Conservation (phyloP, 2,329 filamentous ascomycete genomes). For the Tolypocladium sp. region DNA sequence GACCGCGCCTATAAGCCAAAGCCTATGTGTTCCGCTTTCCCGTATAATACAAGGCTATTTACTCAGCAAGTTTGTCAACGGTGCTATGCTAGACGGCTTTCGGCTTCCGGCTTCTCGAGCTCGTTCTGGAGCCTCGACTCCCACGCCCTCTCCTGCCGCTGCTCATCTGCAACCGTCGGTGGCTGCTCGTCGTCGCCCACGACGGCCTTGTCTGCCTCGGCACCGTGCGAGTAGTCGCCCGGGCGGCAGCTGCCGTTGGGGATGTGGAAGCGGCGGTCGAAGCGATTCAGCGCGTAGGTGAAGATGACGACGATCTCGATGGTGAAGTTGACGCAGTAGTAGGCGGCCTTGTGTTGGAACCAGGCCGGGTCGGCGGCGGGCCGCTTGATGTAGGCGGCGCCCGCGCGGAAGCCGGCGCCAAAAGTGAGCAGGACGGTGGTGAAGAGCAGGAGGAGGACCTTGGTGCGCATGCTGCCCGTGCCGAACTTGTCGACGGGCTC, state of each 20-base stretch:
- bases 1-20: neutral
- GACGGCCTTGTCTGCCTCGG: constrained; percentile 11
- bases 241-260: constrained; percentile 58
- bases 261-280: constrained; percentile 68
- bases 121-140: constrained; percentile 11
- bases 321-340: constrained; percentile 72
- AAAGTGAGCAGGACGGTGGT: constrained; percentile 52
- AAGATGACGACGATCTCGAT: constrained; percentile 64
- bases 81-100: neutral
- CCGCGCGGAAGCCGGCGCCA: constrained; percentile 61
- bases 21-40: neutral
- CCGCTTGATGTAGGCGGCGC: constrained; percentile 43
- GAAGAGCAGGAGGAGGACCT: constrained; percentile 54
- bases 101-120: neutral
- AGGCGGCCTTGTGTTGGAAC: constrained; percentile 63
- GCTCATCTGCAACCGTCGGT: constrained; percentile 1
- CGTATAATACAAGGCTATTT: neutral
- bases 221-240: constrained; percentile 34
- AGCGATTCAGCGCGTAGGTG: constrained; percentile 55
- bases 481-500: constrained; percentile 44
- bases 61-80: neutral
- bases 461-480: constrained; percentile 54
- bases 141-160: constrained; percentile 12
- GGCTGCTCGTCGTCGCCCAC: constrained; percentile 13
- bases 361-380: constrained; percentile 49